These are phyloP conservation scores for Eruca vesicaria DNA, from an alignment of 441 rosid genomes.

Conservation along the genomic window DNA sequence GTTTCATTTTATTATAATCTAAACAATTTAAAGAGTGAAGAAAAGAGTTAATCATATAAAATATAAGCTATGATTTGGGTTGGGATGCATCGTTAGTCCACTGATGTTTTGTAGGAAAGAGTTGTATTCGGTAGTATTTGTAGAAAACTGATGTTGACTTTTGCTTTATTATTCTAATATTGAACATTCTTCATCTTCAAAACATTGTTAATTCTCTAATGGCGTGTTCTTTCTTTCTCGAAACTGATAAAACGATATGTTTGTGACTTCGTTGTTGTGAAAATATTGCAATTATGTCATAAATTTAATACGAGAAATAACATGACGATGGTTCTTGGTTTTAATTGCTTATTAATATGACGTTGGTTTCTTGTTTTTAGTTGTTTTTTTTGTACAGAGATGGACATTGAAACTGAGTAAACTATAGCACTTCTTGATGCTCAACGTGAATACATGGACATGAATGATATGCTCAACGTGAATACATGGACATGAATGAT, in stretches of 20 bases:
- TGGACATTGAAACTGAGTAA: too few relatives aligned
- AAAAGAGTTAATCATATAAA: constrained; percentile 6
- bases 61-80: background rate
- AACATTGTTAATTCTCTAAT: background rate
- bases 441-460: too few relatives aligned
- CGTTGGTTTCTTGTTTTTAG: too few relatives aligned
- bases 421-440: too few relatives aligned
- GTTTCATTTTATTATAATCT: constrained; percentile 13
- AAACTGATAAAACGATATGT: background rate
- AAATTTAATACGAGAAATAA: background rate
- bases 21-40: constrained; percentile 8
- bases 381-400: too few relatives aligned
- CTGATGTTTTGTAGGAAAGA: constrained; percentile 29
- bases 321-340: too few relatives aligned
- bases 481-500: too few relatives aligned
- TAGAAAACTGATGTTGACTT: constrained; percentile 25
- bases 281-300: background rate
- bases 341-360: too few relatives aligned
- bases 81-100: constrained; percentile 26
- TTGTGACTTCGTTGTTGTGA: background rate
- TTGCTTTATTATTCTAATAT: constrained; percentile 22
- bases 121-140: constrained; percentile 24
- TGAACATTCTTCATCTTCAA: constrained; percentile 29
- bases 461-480: too few relatives aligned
- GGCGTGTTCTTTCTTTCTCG: constrained; percentile 5